These are phyloP conservation scores for Claviceps arundinis DNA, from an alignment of 2,329 filamentous ascomycete species.

Conservation along the genomic window DNA sequence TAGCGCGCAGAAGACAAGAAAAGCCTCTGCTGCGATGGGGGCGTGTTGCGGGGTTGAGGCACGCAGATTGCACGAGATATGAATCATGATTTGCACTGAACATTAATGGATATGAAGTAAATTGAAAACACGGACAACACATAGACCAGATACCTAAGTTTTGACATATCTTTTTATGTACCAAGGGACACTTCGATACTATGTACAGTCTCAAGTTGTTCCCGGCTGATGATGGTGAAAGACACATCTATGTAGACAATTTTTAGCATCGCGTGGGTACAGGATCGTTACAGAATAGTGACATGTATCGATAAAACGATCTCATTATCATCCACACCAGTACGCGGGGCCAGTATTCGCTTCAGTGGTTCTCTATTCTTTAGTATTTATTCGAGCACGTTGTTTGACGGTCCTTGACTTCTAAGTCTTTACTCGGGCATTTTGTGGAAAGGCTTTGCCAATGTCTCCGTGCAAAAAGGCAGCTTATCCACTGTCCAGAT, in stretches of 20 bases:
- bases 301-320: neutral
- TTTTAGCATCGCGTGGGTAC: too few relatives aligned
- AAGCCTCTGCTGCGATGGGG: too few relatives aligned
- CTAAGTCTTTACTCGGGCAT: slow-evolving; percentile 42
- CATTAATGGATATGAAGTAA: neutral
- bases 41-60: neutral
- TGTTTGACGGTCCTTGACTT: too few relatives aligned
- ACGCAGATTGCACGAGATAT: neutral
- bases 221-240: too few relatives aligned
- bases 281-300: too few relatives aligned
- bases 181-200: neutral
- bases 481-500: slow-evolving; percentile 59
- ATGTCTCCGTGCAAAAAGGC: slow-evolving; percentile 54
- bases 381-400: too few relatives aligned
- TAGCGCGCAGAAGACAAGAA: neutral
- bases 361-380: too few relatives aligned
- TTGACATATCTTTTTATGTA: neutral
- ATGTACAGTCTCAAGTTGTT: neutral
- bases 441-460: slow-evolving; percentile 48
- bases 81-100: neutral
- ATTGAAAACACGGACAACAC: neutral
- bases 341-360: neutral
- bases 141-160: neutral
- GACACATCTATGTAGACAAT: too few relatives aligned
- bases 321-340: neutral